Percentiles rank a stretch among this genome's conserved stretches.
These are phyloP conservation scores for Wickerhamiella australiensis DNA, from an alignment of 805 yeast genomes.

Conservation along the genomic window DNA sequence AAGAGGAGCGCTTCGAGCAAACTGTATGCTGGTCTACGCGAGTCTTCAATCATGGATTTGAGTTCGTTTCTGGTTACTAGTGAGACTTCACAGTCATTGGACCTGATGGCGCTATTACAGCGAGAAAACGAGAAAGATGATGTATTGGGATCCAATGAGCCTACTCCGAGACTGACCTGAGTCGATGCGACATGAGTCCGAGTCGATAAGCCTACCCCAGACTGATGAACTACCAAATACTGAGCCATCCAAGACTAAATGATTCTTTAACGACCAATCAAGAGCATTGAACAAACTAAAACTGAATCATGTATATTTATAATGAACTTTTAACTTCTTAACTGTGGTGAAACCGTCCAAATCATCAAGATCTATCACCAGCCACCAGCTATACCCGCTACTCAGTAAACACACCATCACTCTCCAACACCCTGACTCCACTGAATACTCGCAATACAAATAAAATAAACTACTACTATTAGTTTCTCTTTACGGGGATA, in stretches of 20 bases:
- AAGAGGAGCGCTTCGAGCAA: conserved; percentile 9
- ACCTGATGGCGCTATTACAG: neutral
- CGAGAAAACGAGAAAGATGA: neutral
- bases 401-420: too few relatives aligned
- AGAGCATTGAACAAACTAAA: too few relatives aligned
- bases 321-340: too few relatives aligned
- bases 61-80: conserved; percentile 22
- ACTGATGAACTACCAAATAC: neutral
- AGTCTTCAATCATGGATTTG: conserved; percentile 26
- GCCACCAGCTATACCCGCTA: too few relatives aligned
- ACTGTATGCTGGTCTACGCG: conserved; percentile 27
- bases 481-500: neutral
- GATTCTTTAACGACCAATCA: too few relatives aligned
- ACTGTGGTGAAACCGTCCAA: too few relatives aligned
- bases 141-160: conserved; percentile 14
- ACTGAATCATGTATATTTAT: neutral
- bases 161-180: conserved; percentile 17
- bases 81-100: conserved; percentile 8
- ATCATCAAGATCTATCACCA: too few relatives aligned
- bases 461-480: neutral
- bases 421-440: too few relatives aligned
- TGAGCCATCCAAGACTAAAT: neutral
- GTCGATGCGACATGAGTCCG: too few relatives aligned
- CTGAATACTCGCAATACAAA: neutral
- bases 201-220: too few relatives aligned